A percentile compares a stretch with the other conserved stretches of the same genome.
These are phyloP conservation scores for Quercus phellos DNA, from an alignment of 331 rosid species.

Conservation along the genomic window DNA sequence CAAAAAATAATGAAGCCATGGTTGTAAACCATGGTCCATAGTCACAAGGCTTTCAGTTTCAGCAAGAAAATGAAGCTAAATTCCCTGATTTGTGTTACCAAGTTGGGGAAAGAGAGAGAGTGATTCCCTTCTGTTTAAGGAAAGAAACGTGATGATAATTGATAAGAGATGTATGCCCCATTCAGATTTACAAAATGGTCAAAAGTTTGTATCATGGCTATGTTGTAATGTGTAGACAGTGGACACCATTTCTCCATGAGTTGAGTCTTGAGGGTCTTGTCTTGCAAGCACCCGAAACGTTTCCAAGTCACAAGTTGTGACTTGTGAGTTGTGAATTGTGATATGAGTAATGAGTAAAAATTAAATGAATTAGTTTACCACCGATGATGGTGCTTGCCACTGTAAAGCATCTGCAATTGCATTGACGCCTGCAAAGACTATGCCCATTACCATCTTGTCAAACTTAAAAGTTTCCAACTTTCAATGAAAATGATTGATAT, in stretches of 20 bases:
- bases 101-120: too few relatives aligned
- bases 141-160: neutral
- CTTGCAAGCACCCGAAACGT: neutral
- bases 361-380: neutral
- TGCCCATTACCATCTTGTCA: constrained; percentile 9
- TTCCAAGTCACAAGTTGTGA: neutral
- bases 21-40: too few relatives aligned
- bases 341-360: too few relatives aligned
- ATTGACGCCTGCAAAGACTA: neutral
- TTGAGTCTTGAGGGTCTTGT: neutral
- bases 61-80: too few relatives aligned
- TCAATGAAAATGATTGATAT: neutral
- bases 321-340: too few relatives aligned
- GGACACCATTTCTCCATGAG: constrained; percentile 1
- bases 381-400: constrained; percentile 1
- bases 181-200: neutral
- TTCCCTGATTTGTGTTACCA: too few relatives aligned
- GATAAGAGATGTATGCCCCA: neutral
- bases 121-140: neutral
- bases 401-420: neutral
- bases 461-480: neutral
- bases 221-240: neutral
- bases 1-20: too few relatives aligned
- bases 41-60: too few relatives aligned
- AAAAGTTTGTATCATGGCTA: neutral